Conservation (phyloP, 345 rosid genomes). For the Lagerstroemia speciosa region DNA sequence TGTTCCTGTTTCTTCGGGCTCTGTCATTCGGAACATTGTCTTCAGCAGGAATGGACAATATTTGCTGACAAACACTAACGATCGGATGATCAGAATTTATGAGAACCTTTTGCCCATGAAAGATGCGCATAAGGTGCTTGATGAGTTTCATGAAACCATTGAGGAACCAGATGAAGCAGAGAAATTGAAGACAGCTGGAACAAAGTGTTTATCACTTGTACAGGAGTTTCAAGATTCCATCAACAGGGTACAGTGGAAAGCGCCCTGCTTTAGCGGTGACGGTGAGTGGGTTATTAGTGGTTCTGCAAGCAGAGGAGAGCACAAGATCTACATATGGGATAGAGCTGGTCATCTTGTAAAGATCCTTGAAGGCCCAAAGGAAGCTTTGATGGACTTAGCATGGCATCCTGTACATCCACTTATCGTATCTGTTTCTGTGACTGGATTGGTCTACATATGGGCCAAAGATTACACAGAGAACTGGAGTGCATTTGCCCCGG, state of each 20-base stretch:
- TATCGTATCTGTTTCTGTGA: conserved; percentile 81
- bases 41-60: conserved; percentile 86
- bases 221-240: conserved; percentile 96
- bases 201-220: conserved; percentile 67
- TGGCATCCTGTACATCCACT: conserved; percentile 99
- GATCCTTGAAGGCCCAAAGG: conserved; percentile 99
- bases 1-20: conserved; percentile 56
- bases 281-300: conserved; percentile 99
- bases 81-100: conserved; percentile 79
- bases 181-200: conserved; percentile 68
- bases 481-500: conserved; percentile 99
- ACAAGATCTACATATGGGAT: conserved; percentile 98
- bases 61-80: conserved; percentile 94
- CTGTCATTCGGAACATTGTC: conserved; percentile 74
- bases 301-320: conserved; percentile 97
- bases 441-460: conserved; percentile 94
- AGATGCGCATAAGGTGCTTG: conserved; percentile 41
- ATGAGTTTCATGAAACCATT: conserved; percentile 32
- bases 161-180: conserved; percentile 55
- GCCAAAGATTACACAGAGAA: conserved; percentile 98
- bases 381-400: conserved; percentile 85
- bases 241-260: conserved; percentile 97
- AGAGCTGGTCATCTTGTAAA: conserved; percentile 93
- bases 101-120: conserved; percentile 82
- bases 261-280: conserved; percentile 97